phyloP scores from a whole-genome alignment of 345 rosid species.

The Heritiera littoralis region DNA sequence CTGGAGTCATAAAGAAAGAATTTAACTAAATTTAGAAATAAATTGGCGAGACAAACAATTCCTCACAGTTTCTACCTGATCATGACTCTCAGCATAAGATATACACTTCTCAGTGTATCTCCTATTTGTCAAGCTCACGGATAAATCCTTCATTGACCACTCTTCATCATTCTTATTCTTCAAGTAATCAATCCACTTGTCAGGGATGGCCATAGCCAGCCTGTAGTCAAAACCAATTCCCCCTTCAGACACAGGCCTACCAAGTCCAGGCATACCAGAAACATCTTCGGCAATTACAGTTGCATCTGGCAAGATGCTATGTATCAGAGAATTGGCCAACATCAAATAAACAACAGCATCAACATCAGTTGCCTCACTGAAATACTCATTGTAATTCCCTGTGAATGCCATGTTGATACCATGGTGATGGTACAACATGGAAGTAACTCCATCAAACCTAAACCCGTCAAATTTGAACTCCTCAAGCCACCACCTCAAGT shows the following conservation, averaged over 20 bases:
- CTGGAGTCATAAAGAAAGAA: neutral
- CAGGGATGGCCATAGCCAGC: slow-evolving; percentile 81
- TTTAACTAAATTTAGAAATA: slow-evolving; percentile 12
- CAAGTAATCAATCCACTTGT: slow-evolving; percentile 76
- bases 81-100: slow-evolving; percentile 85
- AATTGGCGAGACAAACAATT: slow-evolving; percentile 9
- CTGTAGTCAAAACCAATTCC: slow-evolving; percentile 76
- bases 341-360: slow-evolving; percentile 78
- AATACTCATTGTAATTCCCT: slow-evolving; percentile 65
- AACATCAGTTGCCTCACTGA: slow-evolving; percentile 70
- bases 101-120: slow-evolving; percentile 74
- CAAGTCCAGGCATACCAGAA: slow-evolving; percentile 86
- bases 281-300: slow-evolving; percentile 83
- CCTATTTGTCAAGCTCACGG: slow-evolving; percentile 65
- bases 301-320: slow-evolving; percentile 62
- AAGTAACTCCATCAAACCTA: slow-evolving; percentile 79
- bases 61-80: slow-evolving; percentile 50
- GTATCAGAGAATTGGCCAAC: slow-evolving; percentile 69
- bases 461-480: slow-evolving; percentile 79
- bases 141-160: slow-evolving; percentile 72
- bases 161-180: slow-evolving; percentile 73
- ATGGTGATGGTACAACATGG: slow-evolving; percentile 81
- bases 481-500: slow-evolving; percentile 88
- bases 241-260: slow-evolving; percentile 60
- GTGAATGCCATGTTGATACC: slow-evolving; percentile 65